Conservation (phyloP, 495 filamentous ascomycete species). For the Cudoniella acicularis region DNA sequence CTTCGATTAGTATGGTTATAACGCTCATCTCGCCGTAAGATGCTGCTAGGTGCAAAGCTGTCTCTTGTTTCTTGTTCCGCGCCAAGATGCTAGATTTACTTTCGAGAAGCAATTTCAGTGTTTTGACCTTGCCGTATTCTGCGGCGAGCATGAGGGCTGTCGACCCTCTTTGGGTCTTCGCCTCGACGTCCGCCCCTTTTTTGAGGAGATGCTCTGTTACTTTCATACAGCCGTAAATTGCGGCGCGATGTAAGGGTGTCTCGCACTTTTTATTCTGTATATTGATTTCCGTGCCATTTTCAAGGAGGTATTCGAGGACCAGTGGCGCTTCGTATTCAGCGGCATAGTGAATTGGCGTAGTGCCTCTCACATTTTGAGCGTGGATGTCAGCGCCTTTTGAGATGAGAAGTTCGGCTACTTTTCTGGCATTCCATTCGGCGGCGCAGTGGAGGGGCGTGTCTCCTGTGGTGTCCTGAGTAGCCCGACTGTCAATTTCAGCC, state of each 20-base stretch:
- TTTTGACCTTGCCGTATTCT: neutral
- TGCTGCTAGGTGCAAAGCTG: neutral
- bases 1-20: neutral
- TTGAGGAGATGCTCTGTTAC: conserved; percentile 16
- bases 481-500: neutral
- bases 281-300: conserved; percentile 21
- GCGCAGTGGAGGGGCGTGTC: neutral
- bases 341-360: neutral
- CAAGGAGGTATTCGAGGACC: conserved; percentile 9
- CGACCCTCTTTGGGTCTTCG: neutral
- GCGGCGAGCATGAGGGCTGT: neutral
- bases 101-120: neutral
- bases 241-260: neutral
- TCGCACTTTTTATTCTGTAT: no score
- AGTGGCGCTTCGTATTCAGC: neutral
- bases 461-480: neutral
- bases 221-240: conserved; percentile 7
- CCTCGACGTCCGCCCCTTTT: conserved; percentile 11
- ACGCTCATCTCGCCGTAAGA: neutral
- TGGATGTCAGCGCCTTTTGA: neutral
- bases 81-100: neutral
- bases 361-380: neutral
- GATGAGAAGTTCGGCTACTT: neutral
- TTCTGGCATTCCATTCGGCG: neutral
- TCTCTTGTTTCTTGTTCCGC: neutral